These are phyloP conservation scores for Citeromyces matritensis DNA, from an alignment of 805 yeast genomes.

Conservation along the genomic window DNA sequence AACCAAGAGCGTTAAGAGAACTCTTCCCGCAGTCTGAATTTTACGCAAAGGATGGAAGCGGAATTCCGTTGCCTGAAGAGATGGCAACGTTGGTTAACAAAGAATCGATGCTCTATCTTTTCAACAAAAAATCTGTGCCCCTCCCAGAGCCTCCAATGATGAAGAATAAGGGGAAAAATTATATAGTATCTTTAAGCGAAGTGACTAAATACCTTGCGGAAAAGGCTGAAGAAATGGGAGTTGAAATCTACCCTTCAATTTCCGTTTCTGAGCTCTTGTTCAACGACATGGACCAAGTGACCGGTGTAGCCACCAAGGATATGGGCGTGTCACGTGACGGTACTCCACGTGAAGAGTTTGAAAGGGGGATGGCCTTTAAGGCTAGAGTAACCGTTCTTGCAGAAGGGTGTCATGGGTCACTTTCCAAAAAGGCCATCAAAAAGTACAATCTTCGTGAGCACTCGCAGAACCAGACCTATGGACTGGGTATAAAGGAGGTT, in stretches of 20 bases:
- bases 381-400: conserved; percentile 83
- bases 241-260: conserved; percentile 85
- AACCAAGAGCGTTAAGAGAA: conserved; percentile 79
- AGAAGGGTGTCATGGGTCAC: conserved; percentile 97
- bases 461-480: conserved; percentile 75
- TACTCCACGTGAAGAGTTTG: conserved; percentile 67
- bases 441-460: conserved; percentile 55
- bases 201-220: conserved; percentile 75
- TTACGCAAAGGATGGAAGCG: conserved; percentile 31
- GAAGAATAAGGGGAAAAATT: conserved; percentile 68
- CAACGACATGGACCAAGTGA: conserved; percentile 43
- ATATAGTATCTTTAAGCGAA: conserved; percentile 69
- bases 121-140: conserved; percentile 41
- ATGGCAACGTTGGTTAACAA: conserved; percentile 58
- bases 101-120: conserved; percentile 61
- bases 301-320: conserved; percentile 91
- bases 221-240: conserved; percentile 86
- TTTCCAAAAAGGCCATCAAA: conserved; percentile 62
- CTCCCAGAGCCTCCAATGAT: conserved; percentile 92
- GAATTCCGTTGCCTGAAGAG: conserved; percentile 68
- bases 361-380: conserved; percentile 94
- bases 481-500: conserved; percentile 89
- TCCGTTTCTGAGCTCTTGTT: conserved; percentile 70
- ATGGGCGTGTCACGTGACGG: conserved; percentile 74
- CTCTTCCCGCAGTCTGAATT: conserved; percentile 57